Base-by-base conservation (phyloP, 2,329 filamentous ascomycete genomes). In the Ilyonectria robusta region DNA sequence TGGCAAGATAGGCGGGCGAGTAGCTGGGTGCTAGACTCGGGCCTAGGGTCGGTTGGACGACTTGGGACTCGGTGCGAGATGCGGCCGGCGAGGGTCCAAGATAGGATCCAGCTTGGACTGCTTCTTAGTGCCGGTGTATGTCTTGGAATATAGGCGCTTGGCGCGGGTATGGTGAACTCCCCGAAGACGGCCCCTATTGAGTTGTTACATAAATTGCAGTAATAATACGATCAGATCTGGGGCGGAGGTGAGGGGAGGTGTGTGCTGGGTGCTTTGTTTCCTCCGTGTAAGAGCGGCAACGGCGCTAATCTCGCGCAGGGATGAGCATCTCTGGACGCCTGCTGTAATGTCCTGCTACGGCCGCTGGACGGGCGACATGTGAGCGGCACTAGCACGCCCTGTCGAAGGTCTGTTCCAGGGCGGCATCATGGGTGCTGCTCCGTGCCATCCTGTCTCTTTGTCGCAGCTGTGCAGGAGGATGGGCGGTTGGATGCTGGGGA, bases 291-390 rank as follows among this genome's bases (percentile, higher is more conserved):
- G 44, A 55, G 62, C 62, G 51, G 62, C 62, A 50, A 65, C 42
- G 42, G 33, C 62, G 57, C 62, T 65, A 65, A 65, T 65, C 57
- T 60, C 50, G 42, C 56, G 51, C 56, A 55, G 23, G 62, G 33
- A 60, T 59, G 62, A 23, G 37, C 48, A 37, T 57, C 35, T 57
- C 53, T 37, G 37, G 31, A 23, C 6, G 21, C 3, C 19, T 29
- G 44, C 31, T 40, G 31, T 46, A 31, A 21, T 44, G 50, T 29
- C 46, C 44, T 56, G 31, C 26, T 26, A 29, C 51, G 29, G 53
- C 44, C 37, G 33, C 13, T 29, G 46, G 19, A 26, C 37, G 37
- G 62, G 62, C 56, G 37, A 42, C 62, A 65, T 65, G 62, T 65
- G 62, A 63, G 37, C 37, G 37, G 6, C 51, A 42, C 33, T 42